Base-by-base conservation (phyloP, 345 rosid species). In the Hypericum androsaemum region DNA sequence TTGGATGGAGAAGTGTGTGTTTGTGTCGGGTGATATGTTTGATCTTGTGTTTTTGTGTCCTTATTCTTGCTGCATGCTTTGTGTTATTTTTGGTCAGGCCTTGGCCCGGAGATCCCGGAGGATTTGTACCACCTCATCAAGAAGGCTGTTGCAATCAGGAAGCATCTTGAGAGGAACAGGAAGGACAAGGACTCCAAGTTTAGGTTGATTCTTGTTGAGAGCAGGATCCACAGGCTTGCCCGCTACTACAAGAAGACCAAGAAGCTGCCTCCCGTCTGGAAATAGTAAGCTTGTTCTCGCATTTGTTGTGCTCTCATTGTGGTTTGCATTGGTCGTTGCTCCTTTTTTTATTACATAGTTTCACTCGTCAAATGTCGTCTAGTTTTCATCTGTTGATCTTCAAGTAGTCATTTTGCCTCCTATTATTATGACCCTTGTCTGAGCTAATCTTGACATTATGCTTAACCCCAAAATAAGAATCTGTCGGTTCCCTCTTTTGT, bases 201-300 rank as follows among this genome's bases (percentile, higher is more conserved):
- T 47, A 67, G 97, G 64, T 49, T 89, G 81, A 89, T 83, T 71
- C 80, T 89, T 66, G 97, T 83, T 0, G 95, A 89, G 74, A 86
- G 95, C 77, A 81, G 97, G 67, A 86, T 81, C 56, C 95, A 89
- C 65, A 83, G 94, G 37, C 94, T 81, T 57, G 97, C 97, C 43
- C 94, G 95, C 36, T 86, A 86, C 64, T 89, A 89, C 80, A 89
- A 89, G 86, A 89, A 86, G 76, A 89, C 89, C 32, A 86, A 81
- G 86, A 89, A 86, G 80, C 88, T 89, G 43, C 95, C 94, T 7
- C 94, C 95, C 0, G 94, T 89, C 57, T 89, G 94, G 95, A 89
- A 89, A 60, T 89, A 86, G 39, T 86, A 88, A 63, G 86, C 79
- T 35, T 66, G 10, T 8, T 6, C 7, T 12, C 12, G 86, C 47